These are phyloP conservation scores for Hanseniaspora meyeri DNA, from an alignment of 805 yeast genomes.

Conservation along the genomic window DNA sequence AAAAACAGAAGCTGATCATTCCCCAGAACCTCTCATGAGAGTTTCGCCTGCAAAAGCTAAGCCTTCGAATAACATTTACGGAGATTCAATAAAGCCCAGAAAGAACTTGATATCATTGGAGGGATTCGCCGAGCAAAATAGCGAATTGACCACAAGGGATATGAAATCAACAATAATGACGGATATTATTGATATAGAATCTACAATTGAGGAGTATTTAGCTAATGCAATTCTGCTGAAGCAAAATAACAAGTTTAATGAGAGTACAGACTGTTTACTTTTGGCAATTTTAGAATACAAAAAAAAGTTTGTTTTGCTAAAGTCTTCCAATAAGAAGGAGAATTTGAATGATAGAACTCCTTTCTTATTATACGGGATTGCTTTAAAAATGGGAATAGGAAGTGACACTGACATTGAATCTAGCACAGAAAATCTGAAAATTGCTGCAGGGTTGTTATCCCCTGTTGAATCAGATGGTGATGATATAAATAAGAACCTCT, in stretches of 20 bases:
- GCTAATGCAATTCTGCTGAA: conserved; percentile 37
- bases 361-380: conserved; percentile 55
- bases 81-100: not conserved
- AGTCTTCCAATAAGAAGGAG: not conserved
- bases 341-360: conserved; percentile 45
- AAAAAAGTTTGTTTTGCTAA: not conserved
- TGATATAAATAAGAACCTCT: not conserved
- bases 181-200: not conserved
- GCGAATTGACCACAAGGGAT: not conserved
- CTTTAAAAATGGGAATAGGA: conserved; percentile 59
- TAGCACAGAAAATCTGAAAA: conserved; percentile 49
- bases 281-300: conserved; percentile 41
- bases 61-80: not conserved
- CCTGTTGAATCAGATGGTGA: conserved; percentile 6
- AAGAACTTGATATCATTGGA: conserved; percentile 2
- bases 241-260: conserved; percentile 48
- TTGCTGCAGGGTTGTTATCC: conserved; percentile 33
- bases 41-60: not conserved
- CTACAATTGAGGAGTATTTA: conserved; percentile 2
- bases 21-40: not conserved
- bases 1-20: not conserved
- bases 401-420: conserved; percentile 42
- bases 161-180: too few relatives aligned
- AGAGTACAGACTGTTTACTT: conserved; percentile 56
- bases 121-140: not conserved